A percentile compares a stretch with the other conserved stretches of the same genome.
phyloP scores from a whole-genome alignment of 2,329 filamentous ascomycete species.

The Colletotrichum sp. region DNA sequence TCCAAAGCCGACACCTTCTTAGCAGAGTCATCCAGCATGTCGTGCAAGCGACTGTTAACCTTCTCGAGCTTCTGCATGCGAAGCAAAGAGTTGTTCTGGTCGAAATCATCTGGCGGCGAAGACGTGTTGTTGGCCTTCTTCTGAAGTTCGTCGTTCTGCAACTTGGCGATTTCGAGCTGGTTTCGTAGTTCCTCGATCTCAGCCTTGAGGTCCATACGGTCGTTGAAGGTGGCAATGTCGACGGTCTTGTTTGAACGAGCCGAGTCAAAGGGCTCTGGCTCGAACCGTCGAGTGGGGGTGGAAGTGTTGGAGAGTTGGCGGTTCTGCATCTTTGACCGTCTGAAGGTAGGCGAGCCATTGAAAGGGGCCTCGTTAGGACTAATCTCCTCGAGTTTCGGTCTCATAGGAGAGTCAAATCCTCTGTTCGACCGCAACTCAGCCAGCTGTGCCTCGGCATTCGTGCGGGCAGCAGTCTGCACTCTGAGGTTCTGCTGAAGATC shows the following conservation, averaged over 20 bases:
- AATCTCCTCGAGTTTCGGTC: constrained; percentile 85
- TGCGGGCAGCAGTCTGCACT: constrained; percentile 80
- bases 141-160: constrained; percentile 93
- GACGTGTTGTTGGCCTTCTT: constrained; percentile 79
- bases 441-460: constrained; percentile 83
- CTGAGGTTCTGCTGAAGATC: constrained; percentile 87
- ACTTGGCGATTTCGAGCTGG: constrained; percentile 89
- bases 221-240: constrained; percentile 84
- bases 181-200: constrained; percentile 94
- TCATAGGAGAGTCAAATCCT: constrained; percentile 68
- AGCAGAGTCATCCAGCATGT: constrained; percentile 91
- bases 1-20: constrained; percentile 92
- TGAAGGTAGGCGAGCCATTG: constrained; percentile 76
- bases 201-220: constrained; percentile 86
- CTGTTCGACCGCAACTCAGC: constrained; percentile 77
- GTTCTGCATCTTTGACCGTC: constrained; percentile 57
- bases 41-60: constrained; percentile 88
- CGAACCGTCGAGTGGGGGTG: constrained; percentile 77
- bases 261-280: constrained; percentile 72
- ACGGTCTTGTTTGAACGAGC: constrained; percentile 83
- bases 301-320: constrained; percentile 74
- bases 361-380: constrained; percentile 80
- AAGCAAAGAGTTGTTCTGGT: constrained; percentile 79
- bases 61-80: constrained; percentile 91
- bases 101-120: constrained; percentile 64